Base-by-base conservation (phyloP, 2,329 filamentous ascomycete species). In the Fusarium nygamai region DNA sequence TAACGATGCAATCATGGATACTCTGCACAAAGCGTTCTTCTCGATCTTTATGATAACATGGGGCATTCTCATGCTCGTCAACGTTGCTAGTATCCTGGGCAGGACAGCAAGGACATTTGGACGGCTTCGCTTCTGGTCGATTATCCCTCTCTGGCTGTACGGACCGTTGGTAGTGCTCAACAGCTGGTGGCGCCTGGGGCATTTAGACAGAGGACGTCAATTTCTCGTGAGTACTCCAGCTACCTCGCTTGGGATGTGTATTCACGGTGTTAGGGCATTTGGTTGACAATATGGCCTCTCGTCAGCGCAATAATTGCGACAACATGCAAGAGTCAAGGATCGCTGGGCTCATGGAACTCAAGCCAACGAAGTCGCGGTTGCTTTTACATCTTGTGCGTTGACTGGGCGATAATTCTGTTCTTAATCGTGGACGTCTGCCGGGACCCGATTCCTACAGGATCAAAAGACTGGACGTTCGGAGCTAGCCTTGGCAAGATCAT, bases 301-400 rank as follows among this genome's bases (percentile, higher is more conserved):
- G 1, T 68, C 8, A 72, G 69, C 17, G 38, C 63, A 16, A 12
- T 39, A 3, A 47, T 71, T 5, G 47, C 63, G 4, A n/a, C n/a
- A 1, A 9, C 19, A 10, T 50, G 36, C 12, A 60, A 51, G 20
- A 8, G 16, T 0, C 22, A 24, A 7, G 63, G 59, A 4, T 71
- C 67, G 0, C 39, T 71, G 22, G 54, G 51, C 1, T 6, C 33
- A 17, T 72, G 69, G 69, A 24, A 39, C 2, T 51, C 29, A 0
- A 44, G 16, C 2, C 68, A 67, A 2, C 17, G 69, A 29, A 63
- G 62, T 4, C 62, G 69, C 1, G 69, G 63, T 1, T 60, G 54
- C 6, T 71, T 71, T 14, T 72, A 71, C 3, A 72, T 72, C 29
- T 13, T 72, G 0, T 60, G 62, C 8, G 63, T 68, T 2, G 69